Evolutionary conservation across 2,329 filamentous ascomycete species (phyloP).

Genomic region (Sclerotinia glacialis): DNA sequence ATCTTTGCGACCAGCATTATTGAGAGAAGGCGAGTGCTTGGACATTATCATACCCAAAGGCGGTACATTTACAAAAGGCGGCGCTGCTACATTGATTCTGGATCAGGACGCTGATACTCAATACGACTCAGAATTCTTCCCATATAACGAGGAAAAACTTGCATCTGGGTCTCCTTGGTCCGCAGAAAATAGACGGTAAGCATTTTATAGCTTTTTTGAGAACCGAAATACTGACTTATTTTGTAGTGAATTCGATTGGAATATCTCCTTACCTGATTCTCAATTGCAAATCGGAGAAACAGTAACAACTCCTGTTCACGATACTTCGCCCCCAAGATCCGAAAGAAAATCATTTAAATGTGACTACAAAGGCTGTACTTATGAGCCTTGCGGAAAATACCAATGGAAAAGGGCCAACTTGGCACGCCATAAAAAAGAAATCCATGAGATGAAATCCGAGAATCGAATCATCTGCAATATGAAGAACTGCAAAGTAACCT

Average conservation of each 20-base stretch:
- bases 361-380: conserved; percentile 23
- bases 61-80: not conserved
- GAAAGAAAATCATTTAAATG: not conserved
- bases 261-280: not conserved
- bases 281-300: not conserved
- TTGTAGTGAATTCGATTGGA: not conserved
- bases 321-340: not conserved
- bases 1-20: too few relatives aligned
- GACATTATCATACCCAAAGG: not conserved
- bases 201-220: not conserved
- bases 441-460: conserved; percentile 26
- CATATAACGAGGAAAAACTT: not conserved
- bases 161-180: not conserved
- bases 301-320: conserved; percentile 3
- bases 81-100: too few relatives aligned
- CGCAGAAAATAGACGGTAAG: not conserved
- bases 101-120: not conserved
- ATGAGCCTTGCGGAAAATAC: conserved; percentile 31
- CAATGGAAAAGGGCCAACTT: conserved; percentile 36
- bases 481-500: conserved; percentile 28
- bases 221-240: not conserved
- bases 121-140: rapidly evolving
- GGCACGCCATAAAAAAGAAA: conserved; percentile 31
- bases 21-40: rapidly evolving
- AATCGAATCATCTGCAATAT: conserved; percentile 27